A percentile compares a stretch with the other conserved stretches of the same genome.
Evolutionary conservation across 2,329 filamentous ascomycete genomes (phyloP).

Genomic region (Venturia asperata): DNA sequence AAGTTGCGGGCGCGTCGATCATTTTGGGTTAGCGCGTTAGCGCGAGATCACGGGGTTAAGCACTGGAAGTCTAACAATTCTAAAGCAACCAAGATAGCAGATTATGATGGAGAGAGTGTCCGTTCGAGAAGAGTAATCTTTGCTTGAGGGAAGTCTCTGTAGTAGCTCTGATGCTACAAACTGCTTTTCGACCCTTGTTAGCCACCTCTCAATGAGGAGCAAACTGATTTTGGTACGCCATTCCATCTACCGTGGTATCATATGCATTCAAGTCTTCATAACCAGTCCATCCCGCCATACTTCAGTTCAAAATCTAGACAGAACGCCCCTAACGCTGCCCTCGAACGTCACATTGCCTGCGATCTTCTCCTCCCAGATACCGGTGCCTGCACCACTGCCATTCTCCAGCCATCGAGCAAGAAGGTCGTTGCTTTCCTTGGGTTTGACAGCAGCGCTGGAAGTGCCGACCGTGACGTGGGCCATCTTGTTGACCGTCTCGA

Average conservation of each 20-base stretch:
- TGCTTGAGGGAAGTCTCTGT: background rate
- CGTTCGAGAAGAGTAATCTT: background rate
- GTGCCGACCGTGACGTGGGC: constrained; percentile 91
- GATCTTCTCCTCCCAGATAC: constrained; percentile 49
- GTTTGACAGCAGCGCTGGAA: constrained; percentile 65
- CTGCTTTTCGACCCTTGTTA: background rate
- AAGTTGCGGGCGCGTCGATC: background rate
- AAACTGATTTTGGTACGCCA: background rate
- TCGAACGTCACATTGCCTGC: constrained; percentile 49
- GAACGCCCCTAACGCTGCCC: constrained; percentile 47
- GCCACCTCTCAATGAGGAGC: background rate
- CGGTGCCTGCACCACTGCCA: constrained; percentile 45
- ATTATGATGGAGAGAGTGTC: background rate
- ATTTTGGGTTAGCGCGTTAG: no score
- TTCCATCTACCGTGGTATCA: constrained; percentile 12
- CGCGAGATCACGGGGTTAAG: no score
- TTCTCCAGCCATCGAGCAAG: constrained; percentile 65
- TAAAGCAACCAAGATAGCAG: no score
- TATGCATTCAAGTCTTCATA: background rate
- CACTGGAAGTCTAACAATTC: no score
- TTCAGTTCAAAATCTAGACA: constrained; percentile 24
- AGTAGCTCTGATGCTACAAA: background rate
- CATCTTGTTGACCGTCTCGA: constrained; percentile 64
- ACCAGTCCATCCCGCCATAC: background rate
- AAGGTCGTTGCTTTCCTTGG: constrained; percentile 88